These are phyloP conservation scores for Erucastrum elatum DNA, from an alignment of 345 rosid species.

Conservation along the genomic window DNA sequence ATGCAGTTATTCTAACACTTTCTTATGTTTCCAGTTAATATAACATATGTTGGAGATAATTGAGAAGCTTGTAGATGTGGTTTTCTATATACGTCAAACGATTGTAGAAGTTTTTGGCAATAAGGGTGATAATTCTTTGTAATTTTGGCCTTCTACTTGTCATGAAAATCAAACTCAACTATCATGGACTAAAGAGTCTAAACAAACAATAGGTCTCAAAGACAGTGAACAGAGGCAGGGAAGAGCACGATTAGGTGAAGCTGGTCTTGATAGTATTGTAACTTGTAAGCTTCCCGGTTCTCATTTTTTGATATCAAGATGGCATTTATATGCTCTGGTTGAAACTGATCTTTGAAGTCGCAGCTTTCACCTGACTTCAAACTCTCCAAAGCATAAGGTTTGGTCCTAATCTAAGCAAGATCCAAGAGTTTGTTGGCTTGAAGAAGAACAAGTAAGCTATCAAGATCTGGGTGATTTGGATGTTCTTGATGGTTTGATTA, in stretches of 20 bases:
- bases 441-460: constrained; percentile 40
- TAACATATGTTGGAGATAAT: constrained; percentile 50
- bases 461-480: constrained; percentile 12
- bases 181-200: constrained; percentile 28
- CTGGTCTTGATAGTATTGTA: constrained; percentile 82
- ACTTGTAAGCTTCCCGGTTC: constrained; percentile 15
- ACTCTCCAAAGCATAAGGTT: constrained; percentile 52
- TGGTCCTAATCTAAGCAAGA: constrained; percentile 70
- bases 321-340: background rate
- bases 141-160: background rate
- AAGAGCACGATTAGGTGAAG: constrained; percentile 62
- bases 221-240: constrained; percentile 28
- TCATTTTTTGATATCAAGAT: background rate
- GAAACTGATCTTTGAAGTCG: constrained; percentile 38
- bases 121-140: constrained; percentile 42
- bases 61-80: constrained; percentile 69
- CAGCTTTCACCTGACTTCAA: constrained; percentile 40
- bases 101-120: constrained; percentile 71
- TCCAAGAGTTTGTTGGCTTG: constrained; percentile 57
- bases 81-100: constrained; percentile 54
- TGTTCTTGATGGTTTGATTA: too few species aligned
- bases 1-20: too few species aligned
- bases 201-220: constrained; percentile 21
- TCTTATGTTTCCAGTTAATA: too few species aligned
- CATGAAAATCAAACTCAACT: background rate